phyloP scores from a whole-genome alignment of 2,329 filamentous ascomycete genomes.

The Neofusicoccum laricinum region DNA sequence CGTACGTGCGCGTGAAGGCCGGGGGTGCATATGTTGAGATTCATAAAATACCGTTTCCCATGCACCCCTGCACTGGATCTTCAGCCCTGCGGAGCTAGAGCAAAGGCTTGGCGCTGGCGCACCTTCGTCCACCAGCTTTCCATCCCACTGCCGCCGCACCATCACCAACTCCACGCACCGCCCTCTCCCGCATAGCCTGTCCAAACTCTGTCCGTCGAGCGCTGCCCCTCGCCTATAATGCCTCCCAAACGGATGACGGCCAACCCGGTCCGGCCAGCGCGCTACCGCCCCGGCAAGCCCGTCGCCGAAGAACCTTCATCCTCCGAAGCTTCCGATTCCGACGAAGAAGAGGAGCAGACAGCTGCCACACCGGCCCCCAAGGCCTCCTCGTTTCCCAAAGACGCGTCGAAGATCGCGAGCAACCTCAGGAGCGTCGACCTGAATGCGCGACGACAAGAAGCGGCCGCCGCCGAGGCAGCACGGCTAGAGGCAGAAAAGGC shows the following conservation, averaged over 20 bases:
- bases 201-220: background rate
- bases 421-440: conserved; percentile 44
- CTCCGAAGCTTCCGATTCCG: conserved; percentile 51
- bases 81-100: conserved; percentile 11
- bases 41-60: background rate
- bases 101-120: conserved; percentile 8
- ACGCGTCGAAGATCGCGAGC: conserved; percentile 39
- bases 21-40: background rate
- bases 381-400: conserved; percentile 48
- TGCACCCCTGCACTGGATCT: background rate
- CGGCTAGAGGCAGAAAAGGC: conserved; percentile 24
- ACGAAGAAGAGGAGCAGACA: conserved; percentile 34
- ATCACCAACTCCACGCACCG: background rate
- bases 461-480: conserved; percentile 25
- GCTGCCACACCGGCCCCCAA: conserved; percentile 37
- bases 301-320: conserved; percentile 46
- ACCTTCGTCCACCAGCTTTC: background rate
- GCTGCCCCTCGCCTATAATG: conserved; percentile 38
- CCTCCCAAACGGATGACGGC: conserved; percentile 89
- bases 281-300: conserved; percentile 83
- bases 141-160: background rate
- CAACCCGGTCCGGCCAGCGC: conserved; percentile 75
- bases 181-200: background rate
- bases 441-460: conserved; percentile 29
- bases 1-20: too few relatives aligned